Base-by-base conservation (phyloP, 2,329 filamentous ascomycete species). In the Venturia effusa region DNA sequence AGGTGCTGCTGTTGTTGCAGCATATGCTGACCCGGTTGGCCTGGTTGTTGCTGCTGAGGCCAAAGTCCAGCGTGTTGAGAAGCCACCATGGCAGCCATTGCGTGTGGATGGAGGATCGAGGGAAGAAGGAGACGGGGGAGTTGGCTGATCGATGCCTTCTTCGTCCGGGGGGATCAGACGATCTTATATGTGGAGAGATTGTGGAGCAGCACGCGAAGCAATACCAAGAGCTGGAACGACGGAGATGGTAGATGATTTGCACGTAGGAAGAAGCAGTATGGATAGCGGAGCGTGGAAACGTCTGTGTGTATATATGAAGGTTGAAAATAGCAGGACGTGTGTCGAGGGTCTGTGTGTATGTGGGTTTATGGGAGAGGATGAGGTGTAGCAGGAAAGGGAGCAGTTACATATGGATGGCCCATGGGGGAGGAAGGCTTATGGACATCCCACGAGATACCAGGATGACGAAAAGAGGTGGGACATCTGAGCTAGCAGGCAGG, bases 51-150 rank as follows among this genome's bases (percentile, higher is more conserved):
- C 62, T 22, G 65, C 68, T 22, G 70, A 67, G 71, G 72, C 74
- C 74, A 76, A 61, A 74, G 66, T 59, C 68, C 69, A 48, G 68
- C 66, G 64, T 73, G 73, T 22, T 74, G 73, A 66, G 71, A 67
- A 60, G 72, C 73, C 71, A 75, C 69, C 65, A 74, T 73, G 61
- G 72, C 70, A 59, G 74, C 71, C 73, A 75, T 75, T 32, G 39
- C 43, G 17, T 30, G 24, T 22, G 59, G 40, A 15, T 27, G 24
- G 22, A 61, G 22, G 24, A 15, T 24, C 5, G 34, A 61, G 27
- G 37, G 17, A 27, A 19, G 22, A 32, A 40, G n/a, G 1, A 61
- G 59, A 40, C 19, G 11, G 15, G 11, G 34, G 11, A 37, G 34
- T 6, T 37, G 34, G 37, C 37, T 39, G 37, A 10, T 41, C 61